A percentile compares a stretch with the other conserved stretches of the same genome.
Evolutionary conservation across 108 stramenopile species (phyloP).

Genomic region (Cyclotella atomus): DNA sequence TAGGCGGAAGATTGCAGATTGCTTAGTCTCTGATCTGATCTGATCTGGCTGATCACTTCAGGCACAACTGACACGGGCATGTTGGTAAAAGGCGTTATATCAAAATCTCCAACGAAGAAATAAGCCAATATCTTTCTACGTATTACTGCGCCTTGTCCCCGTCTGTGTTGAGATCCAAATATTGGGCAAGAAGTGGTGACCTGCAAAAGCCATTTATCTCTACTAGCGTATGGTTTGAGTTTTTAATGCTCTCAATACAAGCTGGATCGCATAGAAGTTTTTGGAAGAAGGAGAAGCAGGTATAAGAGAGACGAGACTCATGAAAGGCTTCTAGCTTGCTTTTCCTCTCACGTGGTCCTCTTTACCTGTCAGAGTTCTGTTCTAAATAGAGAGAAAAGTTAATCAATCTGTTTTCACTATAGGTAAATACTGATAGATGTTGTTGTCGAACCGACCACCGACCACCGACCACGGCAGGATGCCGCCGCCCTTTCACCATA

Average conservation of each 20-base stretch:
- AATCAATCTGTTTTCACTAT: too few relatives aligned
- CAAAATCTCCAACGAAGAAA: slow-evolving; percentile 2
- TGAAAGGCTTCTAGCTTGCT: too few relatives aligned
- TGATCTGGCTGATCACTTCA: background rate
- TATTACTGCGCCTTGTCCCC: background rate
- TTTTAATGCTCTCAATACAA: background rate
- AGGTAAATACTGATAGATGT: too few relatives aligned
- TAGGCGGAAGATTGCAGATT: background rate
- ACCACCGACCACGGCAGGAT: too few relatives aligned
- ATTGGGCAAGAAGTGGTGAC: background rate
- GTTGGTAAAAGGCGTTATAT: background rate
- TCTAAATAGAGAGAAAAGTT: too few relatives aligned
- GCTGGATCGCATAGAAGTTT: background rate
- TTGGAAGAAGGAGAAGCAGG: background rate
- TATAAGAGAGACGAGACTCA: too few relatives aligned
- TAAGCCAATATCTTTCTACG: background rate
- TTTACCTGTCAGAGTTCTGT: too few relatives aligned
- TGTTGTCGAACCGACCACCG: too few relatives aligned
- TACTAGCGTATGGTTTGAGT: background rate
- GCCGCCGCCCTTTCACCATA: too few relatives aligned
- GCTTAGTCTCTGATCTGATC: background rate
- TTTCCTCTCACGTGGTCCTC: too few relatives aligned
- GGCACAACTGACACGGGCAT: background rate
- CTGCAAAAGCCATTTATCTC: background rate
- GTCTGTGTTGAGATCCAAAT: background rate